Evolutionary conservation across 768 basidiomycete species (phyloP).

Genomic region (Rhodotorula taiwanensis): DNA sequence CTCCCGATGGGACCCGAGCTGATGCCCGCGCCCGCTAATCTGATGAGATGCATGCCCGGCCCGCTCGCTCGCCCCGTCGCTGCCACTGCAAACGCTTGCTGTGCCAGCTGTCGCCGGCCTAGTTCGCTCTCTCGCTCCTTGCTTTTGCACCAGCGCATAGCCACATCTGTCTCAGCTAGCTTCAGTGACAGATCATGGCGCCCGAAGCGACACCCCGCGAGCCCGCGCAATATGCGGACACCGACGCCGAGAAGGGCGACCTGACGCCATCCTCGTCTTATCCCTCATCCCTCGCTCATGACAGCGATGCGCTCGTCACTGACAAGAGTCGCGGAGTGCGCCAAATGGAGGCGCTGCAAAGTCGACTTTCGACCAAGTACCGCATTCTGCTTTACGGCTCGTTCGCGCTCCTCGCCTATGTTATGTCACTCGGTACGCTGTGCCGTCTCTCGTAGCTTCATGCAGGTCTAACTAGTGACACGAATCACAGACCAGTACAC

Average conservation of each 20-base stretch:
- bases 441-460: too few relatives aligned
- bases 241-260: conserved; percentile 14
- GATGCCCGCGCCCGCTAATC: neutral
- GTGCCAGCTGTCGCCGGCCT: too few relatives aligned
- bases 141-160: neutral
- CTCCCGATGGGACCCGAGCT: too few relatives aligned
- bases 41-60: neutral
- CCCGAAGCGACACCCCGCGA: too few relatives aligned
- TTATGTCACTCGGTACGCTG: conserved; percentile 41
- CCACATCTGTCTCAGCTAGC: too few relatives aligned
- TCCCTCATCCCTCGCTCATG: neutral
- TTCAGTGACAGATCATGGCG: too few relatives aligned
- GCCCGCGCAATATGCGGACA: neutral
- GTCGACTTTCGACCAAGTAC: conserved; percentile 36
- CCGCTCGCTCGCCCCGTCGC: too few relatives aligned
- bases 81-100: too few relatives aligned
- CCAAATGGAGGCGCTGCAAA: conserved; percentile 42
- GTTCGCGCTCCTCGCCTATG: conserved; percentile 43
- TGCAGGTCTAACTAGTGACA: too few relatives aligned
- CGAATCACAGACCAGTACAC: conserved; percentile 36
- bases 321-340: conserved; percentile 40
- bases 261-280: neutral
- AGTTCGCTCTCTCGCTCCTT: neutral
- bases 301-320: conserved; percentile 1
- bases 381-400: conserved; percentile 39